Base-by-base conservation (phyloP, 495 filamentous ascomycete genomes). In the Penicillium bovifimosum region DNA sequence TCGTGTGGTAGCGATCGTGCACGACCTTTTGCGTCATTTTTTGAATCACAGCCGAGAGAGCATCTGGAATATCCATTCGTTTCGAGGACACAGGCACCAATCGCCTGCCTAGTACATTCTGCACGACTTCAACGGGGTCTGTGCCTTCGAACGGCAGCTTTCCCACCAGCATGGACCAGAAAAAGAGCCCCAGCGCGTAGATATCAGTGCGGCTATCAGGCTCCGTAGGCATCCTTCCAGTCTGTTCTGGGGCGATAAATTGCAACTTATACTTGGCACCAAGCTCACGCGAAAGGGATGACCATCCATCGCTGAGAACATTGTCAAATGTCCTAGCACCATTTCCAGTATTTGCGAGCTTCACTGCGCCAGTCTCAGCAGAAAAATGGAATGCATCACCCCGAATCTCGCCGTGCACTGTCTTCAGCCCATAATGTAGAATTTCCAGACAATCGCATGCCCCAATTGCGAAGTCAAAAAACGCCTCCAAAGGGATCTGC, bases 171-270 rank as follows among this genome's bases (percentile, higher is more conserved):
- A 95, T 82, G 20, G 78, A 87, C 85, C 87, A 96, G 63, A 95
- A 92, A 5, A 95, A 66, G 47, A 95, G 79, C 10, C 91, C 91
- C 2, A 95, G 75, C 2, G 87, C 88, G 64, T 95, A 96, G 31
- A 95, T 91, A 68, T 95, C 91, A 9, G 90, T 95, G 40, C 91
- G 80, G 49, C 82, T 87, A 69, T 96, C 90, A 1, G 91, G 91
- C 60, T 93, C 89, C 14, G 86, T 89, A 2, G 88, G 86, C 80
- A 95, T 85, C 13, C 91, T 83, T 20, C 91, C 91, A 11, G 90
- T 96, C 74, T 95, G 90, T 58, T 96, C 91, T 0, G 91, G 89
- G 38, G 88, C 90, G 64, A 96, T 90, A 60, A 85, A 95, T 51
- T 89, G 82, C 17, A 96, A 72, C 68, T 93, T 95, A 57, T 88